Evolutionary conservation across 495 filamentous ascomycete genomes (phyloP).

Genomic region (Xylaria acuta): DNA sequence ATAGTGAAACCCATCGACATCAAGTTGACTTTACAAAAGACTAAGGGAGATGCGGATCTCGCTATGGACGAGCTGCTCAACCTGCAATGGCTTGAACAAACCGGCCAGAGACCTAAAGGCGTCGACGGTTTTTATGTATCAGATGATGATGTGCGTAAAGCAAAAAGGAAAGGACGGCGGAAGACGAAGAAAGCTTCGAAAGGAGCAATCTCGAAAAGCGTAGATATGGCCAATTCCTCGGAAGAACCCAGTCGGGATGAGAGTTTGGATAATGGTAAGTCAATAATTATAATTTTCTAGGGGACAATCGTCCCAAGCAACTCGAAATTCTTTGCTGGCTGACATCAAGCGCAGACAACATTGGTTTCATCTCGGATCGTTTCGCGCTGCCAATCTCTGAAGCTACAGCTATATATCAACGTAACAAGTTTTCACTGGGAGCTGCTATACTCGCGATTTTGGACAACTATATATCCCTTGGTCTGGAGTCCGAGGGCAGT

Average conservation of each 20-base stretch:
- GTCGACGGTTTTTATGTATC: slow-evolving; percentile 77
- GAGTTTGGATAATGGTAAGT: slow-evolving; percentile 29
- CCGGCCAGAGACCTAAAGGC: slow-evolving; percentile 66
- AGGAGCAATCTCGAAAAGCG: slow-evolving; percentile 11
- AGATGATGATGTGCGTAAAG: slow-evolving; percentile 52
- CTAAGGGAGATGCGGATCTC: slow-evolving; percentile 63
- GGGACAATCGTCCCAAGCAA: too few relatives aligned
- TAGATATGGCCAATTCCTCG: neutral
- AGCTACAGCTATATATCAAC: slow-evolving; percentile 33
- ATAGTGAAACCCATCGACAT: slow-evolving; percentile 66
- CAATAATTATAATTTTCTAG: too few relatives aligned
- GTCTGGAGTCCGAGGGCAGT: neutral
- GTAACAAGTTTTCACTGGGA: slow-evolving; percentile 31
- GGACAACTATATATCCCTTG: slow-evolving; percentile 33
- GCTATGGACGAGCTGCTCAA: slow-evolving; percentile 85
- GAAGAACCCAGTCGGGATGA: slow-evolving; percentile 24
- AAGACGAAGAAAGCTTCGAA: slow-evolving; percentile 32
- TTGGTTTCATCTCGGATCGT: slow-evolving; percentile 35
- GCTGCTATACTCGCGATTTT: slow-evolving; percentile 36
- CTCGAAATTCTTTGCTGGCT: neutral
- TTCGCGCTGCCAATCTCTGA: slow-evolving; percentile 31
- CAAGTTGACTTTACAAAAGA: slow-evolving; percentile 67
- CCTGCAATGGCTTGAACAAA: slow-evolving; percentile 71
- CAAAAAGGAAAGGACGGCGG: slow-evolving; percentile 46
- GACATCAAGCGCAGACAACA: slow-evolving; percentile 30